A percentile compares a stretch with the other conserved stretches of the same genome.
These are phyloP conservation scores for Ophiostoma novo-ulmi DNA, from an alignment of 2,329 filamentous ascomycete species.

Conservation along the genomic window DNA sequence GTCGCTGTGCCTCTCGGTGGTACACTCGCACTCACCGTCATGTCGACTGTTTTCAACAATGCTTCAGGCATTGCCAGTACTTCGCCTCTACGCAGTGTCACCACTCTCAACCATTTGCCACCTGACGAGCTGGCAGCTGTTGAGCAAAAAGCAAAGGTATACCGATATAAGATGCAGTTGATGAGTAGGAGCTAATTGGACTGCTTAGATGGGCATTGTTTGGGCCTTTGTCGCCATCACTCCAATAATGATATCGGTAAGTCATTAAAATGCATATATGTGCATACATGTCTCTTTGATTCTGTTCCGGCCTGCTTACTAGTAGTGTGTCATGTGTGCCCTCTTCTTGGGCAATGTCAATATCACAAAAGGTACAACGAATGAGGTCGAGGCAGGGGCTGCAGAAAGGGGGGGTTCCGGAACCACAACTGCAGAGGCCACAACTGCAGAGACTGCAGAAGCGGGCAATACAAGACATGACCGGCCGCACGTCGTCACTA, in stretches of 20 bases:
- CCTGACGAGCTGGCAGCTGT: conserved; percentile 36
- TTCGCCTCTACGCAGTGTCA: conserved; percentile 35
- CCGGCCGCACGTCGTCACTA: conserved; percentile 14
- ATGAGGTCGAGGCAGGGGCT: neutral
- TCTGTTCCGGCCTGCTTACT: neutral
- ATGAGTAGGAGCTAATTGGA: neutral
- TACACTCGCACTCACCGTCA: conserved; percentile 60
- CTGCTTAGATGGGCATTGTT: conserved; percentile 47
- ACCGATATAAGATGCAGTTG: neutral
- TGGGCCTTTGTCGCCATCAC: conserved; percentile 60
- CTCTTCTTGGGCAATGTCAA: conserved; percentile 35
- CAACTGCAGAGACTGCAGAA: neutral
- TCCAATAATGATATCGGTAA: conserved; percentile 49
- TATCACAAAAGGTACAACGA: conserved; percentile 28
- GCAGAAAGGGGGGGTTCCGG: neutral
- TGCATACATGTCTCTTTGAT: neutral
- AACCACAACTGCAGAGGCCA: neutral
- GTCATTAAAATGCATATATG: conserved; percentile 20
- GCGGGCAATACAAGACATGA: neutral
- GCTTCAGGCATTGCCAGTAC: conserved; percentile 30
- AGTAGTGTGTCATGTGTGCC: conserved; percentile 31
- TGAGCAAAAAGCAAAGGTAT: conserved; percentile 40
- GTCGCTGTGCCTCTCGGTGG: conserved; percentile 60
- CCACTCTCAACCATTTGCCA: conserved; percentile 36
- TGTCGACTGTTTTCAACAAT: conserved; percentile 66